Conservation (phyloP, 2,329 filamentous ascomycete genomes). For the Scedosporium minutisporum region DNA sequence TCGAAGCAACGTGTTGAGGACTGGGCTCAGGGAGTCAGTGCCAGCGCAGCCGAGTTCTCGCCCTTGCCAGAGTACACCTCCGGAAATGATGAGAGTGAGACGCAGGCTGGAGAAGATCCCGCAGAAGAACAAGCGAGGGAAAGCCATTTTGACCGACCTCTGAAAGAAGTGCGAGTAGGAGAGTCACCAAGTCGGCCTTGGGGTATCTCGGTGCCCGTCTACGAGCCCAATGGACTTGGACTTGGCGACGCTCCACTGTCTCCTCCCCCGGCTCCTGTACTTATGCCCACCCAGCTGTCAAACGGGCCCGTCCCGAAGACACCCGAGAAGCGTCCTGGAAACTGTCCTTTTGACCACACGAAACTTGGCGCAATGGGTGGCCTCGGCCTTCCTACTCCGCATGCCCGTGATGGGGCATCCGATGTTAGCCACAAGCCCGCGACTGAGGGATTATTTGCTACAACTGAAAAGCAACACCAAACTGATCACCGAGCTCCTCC, state of each 20-base stretch:
- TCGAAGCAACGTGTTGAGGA: conserved; percentile 68
- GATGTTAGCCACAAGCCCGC: neutral
- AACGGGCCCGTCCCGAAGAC: conserved; percentile 11
- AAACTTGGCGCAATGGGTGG: conserved; percentile 29
- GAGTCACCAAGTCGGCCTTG: conserved; percentile 89
- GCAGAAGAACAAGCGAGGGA: conserved; percentile 49
- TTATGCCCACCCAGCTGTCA: conserved; percentile 28
- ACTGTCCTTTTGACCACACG: conserved; percentile 50
- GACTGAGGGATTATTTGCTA: neutral
- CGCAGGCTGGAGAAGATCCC: conserved; percentile 21
- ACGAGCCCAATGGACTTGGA: conserved; percentile 25
- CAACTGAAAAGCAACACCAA: conserved; percentile 1
- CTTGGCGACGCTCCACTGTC: conserved; percentile 36
- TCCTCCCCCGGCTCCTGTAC: conserved; percentile 48
- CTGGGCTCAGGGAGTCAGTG: conserved; percentile 73
- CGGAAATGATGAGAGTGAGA: conserved; percentile 25
- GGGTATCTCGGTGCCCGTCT: conserved; percentile 74
- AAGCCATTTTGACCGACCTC: conserved; percentile 69
- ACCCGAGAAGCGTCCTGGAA: conserved; percentile 24
- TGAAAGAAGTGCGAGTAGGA: conserved; percentile 85
- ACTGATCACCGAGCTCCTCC: conserved; percentile 9
- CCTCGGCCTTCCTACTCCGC: neutral
- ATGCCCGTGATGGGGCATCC: neutral
- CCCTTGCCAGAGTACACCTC: conserved; percentile 14
- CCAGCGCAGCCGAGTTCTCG: conserved; percentile 28